Conservation (phyloP, 768 basidiomycete species). For the Pulveroboletus sp. region DNA sequence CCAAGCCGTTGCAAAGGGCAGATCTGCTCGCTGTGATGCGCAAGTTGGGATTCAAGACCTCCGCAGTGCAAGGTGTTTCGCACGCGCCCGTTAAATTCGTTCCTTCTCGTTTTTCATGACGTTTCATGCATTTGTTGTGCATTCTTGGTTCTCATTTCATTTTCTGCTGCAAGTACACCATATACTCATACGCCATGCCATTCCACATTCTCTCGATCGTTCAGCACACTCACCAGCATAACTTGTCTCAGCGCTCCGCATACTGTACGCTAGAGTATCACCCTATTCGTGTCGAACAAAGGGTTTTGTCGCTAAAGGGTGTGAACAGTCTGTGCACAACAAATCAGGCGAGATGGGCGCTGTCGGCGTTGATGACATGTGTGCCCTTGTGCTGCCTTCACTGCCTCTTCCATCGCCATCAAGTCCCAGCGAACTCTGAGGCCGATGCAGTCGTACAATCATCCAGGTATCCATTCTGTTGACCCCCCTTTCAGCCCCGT, state of each 20-base stretch:
- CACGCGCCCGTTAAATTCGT: constrained; percentile 51
- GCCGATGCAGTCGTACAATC: constrained; percentile 32
- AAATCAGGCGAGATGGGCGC: constrained; percentile 25
- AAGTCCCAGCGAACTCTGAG: neutral
- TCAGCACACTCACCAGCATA: constrained; percentile 31
- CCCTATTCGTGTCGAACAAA: constrained; percentile 13
- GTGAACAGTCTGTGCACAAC: neutral
- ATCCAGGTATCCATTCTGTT: constrained; percentile 20
- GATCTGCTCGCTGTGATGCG: constrained; percentile 82
- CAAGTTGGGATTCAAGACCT: constrained; percentile 88
- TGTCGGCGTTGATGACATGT: constrained; percentile 9
- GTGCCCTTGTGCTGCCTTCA: neutral
- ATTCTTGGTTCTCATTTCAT: constrained; percentile 26
- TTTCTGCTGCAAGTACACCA: constrained; percentile 31
- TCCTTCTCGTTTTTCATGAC: constrained; percentile 33
- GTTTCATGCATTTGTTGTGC: constrained; percentile 16
- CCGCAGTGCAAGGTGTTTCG: constrained; percentile 59
- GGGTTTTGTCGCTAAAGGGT: neutral
- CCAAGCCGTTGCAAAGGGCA: constrained; percentile 88
- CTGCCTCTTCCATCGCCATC: neutral
- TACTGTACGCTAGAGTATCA: constrained; percentile 46
- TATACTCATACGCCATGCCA: constrained; percentile 35
- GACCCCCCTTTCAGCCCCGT: neutral
- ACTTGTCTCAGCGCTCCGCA: constrained; percentile 30
- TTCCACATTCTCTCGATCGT: constrained; percentile 24